These are phyloP conservation scores for Colletotrichum shisoi DNA, from an alignment of 2,329 filamentous ascomycete genomes.

Conservation along the genomic window DNA sequence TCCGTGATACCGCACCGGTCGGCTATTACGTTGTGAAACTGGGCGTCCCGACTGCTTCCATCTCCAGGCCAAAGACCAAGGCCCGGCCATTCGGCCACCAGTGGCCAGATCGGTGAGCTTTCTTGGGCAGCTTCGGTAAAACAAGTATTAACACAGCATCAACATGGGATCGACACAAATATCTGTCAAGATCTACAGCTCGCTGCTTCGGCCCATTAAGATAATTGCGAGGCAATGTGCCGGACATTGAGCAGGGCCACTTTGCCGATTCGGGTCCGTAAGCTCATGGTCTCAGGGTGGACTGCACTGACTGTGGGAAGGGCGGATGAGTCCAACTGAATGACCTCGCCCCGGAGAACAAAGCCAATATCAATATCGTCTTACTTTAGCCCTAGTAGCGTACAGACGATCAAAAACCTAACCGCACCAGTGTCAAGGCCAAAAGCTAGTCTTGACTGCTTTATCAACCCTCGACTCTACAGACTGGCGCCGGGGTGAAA, in stretches of 20 bases:
- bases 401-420: constrained; percentile 43
- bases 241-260: neutral
- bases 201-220: neutral
- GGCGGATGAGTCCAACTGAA: neutral
- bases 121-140: neutral
- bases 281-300: neutral
- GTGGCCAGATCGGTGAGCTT: neutral
- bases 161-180: neutral
- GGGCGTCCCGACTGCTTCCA: neutral
- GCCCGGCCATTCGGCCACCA: neutral
- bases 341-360: constrained; percentile 5
- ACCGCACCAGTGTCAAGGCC: constrained; percentile 43
- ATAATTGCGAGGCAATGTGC: neutral
- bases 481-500: no score
- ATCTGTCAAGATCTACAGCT: neutral
- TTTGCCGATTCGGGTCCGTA: neutral
- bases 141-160: neutral
- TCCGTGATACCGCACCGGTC: neutral
- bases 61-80: neutral
- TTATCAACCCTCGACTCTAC: no score
- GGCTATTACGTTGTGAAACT: neutral
- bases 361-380: constrained; percentile 18
- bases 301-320: neutral
- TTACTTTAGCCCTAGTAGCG: constrained; percentile 15
- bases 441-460: no score